phyloP scores from a whole-genome alignment of 371 early-diverging fungal genomes.

The Smittium culicis region DNA sequence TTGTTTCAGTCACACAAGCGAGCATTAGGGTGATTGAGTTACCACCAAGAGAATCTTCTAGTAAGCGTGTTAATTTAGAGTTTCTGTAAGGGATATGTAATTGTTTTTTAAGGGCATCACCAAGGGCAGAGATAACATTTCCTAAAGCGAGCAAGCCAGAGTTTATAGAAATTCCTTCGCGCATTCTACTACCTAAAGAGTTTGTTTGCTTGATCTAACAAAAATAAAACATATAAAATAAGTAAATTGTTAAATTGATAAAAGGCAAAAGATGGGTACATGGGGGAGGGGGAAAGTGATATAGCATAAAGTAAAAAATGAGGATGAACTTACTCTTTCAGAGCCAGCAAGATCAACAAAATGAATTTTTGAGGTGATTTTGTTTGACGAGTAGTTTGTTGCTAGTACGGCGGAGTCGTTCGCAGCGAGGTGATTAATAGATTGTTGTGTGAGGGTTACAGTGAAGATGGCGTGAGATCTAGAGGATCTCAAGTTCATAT shows the following conservation, averaged over 20 bases:
- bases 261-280: neutral
- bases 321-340: constrained; percentile 55
- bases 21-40: constrained; percentile 82
- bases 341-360: constrained; percentile 99
- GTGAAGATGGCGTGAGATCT: constrained; percentile 97
- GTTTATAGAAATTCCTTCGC: constrained; percentile 98
- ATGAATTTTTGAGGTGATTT: constrained; percentile 63
- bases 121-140: constrained; percentile 97
- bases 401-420: neutral
- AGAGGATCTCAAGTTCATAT: constrained; percentile 92
- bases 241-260: neutral
- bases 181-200: constrained; percentile 83
- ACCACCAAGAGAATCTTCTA: constrained; percentile 94
- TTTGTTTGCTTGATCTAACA: constrained; percentile 63
- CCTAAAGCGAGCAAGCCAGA: constrained; percentile 94
- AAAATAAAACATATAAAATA: neutral
- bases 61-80: constrained; percentile 91
- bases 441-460: constrained; percentile 52
- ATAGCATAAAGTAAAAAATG: neutral
- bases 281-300: too few relatives aligned
- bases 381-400: constrained; percentile 10
- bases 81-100: constrained; percentile 86
- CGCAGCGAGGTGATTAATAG: neutral
- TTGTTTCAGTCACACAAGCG: constrained; percentile 62
- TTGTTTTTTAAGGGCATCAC: constrained; percentile 36